These are phyloP conservation scores for Teratosphaeriaceae sp. DNA, from an alignment of 2,329 filamentous ascomycete species.

Conservation along the genomic window DNA sequence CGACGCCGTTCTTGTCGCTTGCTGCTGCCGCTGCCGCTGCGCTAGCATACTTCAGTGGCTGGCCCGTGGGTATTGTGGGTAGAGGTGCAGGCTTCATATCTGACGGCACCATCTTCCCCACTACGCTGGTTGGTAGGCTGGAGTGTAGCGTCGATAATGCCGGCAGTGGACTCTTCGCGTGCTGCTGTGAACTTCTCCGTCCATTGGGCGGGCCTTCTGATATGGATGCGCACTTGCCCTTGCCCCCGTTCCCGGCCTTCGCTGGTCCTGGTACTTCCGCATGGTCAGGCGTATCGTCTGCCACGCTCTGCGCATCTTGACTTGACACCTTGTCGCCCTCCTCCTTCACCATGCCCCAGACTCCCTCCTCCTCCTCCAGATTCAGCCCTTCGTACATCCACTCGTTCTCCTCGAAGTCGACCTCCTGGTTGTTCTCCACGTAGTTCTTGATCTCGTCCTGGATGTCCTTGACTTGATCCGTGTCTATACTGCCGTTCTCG, in stretches of 20 bases:
- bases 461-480: slow-evolving; percentile 77
- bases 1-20: slow-evolving; percentile 79
- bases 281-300: slow-evolving; percentile 70
- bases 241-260: slow-evolving; percentile 21
- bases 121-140: slow-evolving; percentile 56
- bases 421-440: slow-evolving; percentile 78
- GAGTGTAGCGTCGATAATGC: slow-evolving; percentile 84
- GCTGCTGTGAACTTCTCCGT: slow-evolving; percentile 76
- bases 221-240: slow-evolving; percentile 44
- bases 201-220: slow-evolving; percentile 52
- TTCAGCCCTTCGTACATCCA: slow-evolving; percentile 91
- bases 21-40: slow-evolving; percentile 90
- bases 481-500: slow-evolving; percentile 87
- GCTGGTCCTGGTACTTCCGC: slow-evolving; percentile 28
- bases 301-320: slow-evolving; percentile 87
- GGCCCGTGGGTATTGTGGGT: slow-evolving; percentile 76
- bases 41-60: slow-evolving; percentile 93
- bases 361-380: slow-evolving; percentile 84
- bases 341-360: slow-evolving; percentile 64
- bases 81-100: slow-evolving; percentile 89
- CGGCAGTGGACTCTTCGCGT: slow-evolving; percentile 91
- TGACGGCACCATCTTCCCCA: slow-evolving; percentile 48
- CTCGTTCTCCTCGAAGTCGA: slow-evolving; percentile 91
- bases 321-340: slow-evolving; percentile 89
- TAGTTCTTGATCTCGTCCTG: slow-evolving; percentile 95